phyloP scores from a whole-genome alignment of 164 flowering plant genomes.

The Litsea cubeba region DNA sequence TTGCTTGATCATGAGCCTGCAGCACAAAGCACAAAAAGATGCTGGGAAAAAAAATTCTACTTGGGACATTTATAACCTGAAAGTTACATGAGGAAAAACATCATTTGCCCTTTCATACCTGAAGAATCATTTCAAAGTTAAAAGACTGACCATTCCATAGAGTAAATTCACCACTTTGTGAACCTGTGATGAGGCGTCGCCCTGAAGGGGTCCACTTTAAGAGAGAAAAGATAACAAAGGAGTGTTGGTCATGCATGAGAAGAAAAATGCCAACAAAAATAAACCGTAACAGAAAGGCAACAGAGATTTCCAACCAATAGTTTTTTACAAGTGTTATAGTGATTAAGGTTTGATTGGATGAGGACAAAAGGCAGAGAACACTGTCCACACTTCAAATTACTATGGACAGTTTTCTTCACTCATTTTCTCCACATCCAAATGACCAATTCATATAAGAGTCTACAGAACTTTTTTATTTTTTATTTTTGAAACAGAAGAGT shows the following conservation, averaged over 20 bases:
- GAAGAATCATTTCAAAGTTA: conserved; percentile 98
- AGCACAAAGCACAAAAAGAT: background rate
- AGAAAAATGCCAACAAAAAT: background rate
- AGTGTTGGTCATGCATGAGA: conserved; percentile 7
- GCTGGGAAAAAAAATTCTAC: background rate
- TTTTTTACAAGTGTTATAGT: too few relatives aligned
- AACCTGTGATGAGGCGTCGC: conserved; percentile 94
- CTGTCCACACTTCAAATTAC: background rate
- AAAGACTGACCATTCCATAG: conserved; percentile 99
- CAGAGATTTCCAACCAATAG: background rate
- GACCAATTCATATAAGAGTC: background rate
- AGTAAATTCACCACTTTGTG: conserved; percentile 99
- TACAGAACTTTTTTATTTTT: too few relatives aligned
- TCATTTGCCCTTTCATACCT: conserved; percentile 40
- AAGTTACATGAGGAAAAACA: background rate
- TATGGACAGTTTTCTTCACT: background rate
- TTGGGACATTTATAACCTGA: background rate
- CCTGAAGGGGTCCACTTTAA: conserved; percentile 96
- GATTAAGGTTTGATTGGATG: background rate
- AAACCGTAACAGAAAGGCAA: background rate
- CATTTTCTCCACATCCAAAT: background rate
- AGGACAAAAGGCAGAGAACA: background rate
- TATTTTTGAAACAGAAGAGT: background rate
- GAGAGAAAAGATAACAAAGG: conserved; percentile 3
- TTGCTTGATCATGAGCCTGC: conserved; percentile 99